Evolutionary conservation across 805 yeast genomes (phyloP).

Genomic region (Barnettozyma sucrosica): DNA sequence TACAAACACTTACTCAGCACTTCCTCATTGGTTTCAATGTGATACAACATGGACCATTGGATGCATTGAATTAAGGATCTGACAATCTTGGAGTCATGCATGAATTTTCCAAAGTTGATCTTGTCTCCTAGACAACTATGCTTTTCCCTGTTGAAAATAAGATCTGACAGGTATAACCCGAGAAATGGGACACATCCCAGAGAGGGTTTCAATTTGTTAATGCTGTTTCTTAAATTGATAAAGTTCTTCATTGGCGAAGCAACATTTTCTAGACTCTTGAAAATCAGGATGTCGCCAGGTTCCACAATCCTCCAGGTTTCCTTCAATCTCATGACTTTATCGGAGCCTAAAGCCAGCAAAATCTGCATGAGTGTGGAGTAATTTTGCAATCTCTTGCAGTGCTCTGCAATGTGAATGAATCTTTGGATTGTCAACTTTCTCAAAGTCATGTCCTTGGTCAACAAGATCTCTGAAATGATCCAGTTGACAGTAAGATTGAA

Average conservation of each 20-base stretch:
- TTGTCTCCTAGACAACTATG: conserved; percentile 26
- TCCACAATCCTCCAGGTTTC: conserved; percentile 72
- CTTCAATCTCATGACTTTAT: conserved; percentile 49
- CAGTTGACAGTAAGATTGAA: conserved; percentile 88
- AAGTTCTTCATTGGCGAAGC: conserved; percentile 76
- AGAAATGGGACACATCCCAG: conserved; percentile 87
- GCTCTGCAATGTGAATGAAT: conserved; percentile 79
- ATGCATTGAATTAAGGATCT: conserved; percentile 73
- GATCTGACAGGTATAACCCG: conserved; percentile 78
- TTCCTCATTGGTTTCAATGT: conserved; percentile 50
- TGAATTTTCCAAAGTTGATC: conserved; percentile 73
- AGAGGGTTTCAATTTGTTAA: conserved; percentile 53
- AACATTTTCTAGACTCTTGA: conserved; percentile 62
- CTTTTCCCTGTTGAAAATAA: conserved; percentile 56
- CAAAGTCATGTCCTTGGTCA: conserved; percentile 56
- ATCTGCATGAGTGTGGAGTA: conserved; percentile 86
- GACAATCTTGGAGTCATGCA: conserved; percentile 69
- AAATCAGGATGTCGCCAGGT: conserved; percentile 63
- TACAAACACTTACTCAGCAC: conserved; percentile 79
- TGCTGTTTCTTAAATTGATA: conserved; percentile 53
- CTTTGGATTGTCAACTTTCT: conserved; percentile 71
- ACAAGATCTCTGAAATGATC: conserved; percentile 81
- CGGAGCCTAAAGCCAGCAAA: conserved; percentile 70
- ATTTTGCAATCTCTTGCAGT: conserved; percentile 68
- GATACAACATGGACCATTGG: conserved; percentile 76